A percentile compares a stretch with the other conserved stretches of the same genome.
phyloP scores from a whole-genome alignment of 169 alveolate species.

The Cardiosporidium cionae region DNA sequence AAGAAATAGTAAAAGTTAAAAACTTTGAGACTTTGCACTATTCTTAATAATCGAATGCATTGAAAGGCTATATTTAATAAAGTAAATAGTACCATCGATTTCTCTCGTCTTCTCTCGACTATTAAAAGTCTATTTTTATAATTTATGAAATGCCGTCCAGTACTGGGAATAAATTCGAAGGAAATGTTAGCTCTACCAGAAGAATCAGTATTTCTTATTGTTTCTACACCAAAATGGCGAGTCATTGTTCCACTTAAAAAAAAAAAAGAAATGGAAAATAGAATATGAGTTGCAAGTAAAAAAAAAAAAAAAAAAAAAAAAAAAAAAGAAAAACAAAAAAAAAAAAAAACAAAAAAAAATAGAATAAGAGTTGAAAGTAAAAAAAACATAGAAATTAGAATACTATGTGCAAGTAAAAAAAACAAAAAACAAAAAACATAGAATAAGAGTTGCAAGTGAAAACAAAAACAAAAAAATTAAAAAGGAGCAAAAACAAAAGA shows the following conservation, averaged over 20 bases:
- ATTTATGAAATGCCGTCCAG: conserved; percentile 30
- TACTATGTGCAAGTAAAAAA: no score
- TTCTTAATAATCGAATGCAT: no score
- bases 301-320: not conserved
- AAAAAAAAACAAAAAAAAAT: not conserved
- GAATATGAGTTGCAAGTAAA: not conserved
- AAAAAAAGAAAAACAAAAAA: not conserved
- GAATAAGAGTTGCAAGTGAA: no score
- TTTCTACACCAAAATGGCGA: conserved; percentile 29
- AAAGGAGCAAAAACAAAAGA: no score
- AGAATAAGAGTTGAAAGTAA: no score
- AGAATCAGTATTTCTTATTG: conserved; percentile 21
- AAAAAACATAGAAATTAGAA: no score
- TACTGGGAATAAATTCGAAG: conserved; percentile 32
- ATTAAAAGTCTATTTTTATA: conserved; percentile 11
- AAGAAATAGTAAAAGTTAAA: no score
- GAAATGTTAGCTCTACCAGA: conserved; percentile 22
- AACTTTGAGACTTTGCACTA: no score
- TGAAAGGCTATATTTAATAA: no score
- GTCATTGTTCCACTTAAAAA: conserved; percentile 14
- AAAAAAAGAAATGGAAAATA: not conserved
- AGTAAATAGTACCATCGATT: conserved; percentile 14
- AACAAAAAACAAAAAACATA: no score
- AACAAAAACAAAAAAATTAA: no score
- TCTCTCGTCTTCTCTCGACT: conserved; percentile 16